Evolutionary conservation across 495 filamentous ascomycete species (phyloP).

Genomic region (Hypoxylon intermedium): DNA sequence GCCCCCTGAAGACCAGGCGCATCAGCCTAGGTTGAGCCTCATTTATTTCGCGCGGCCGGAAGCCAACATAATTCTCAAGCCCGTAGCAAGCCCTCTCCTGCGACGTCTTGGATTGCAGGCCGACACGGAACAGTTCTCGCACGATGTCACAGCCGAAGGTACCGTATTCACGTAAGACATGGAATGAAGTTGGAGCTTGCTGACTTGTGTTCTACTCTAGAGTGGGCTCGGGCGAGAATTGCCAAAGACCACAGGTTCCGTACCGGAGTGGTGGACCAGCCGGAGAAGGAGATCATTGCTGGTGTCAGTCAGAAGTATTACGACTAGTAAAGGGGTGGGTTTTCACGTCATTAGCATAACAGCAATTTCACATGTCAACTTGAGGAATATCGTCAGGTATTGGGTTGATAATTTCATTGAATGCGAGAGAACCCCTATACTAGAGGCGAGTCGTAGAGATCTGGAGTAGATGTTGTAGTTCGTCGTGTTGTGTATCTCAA

Average conservation of each 20-base stretch:
- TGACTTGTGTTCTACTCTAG: constrained; percentile 23
- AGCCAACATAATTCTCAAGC: constrained; percentile 41
- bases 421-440: too few species aligned
- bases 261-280: constrained; percentile 35
- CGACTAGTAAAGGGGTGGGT: too few species aligned
- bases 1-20: constrained; percentile 57
- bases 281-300: constrained; percentile 46
- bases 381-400: too few species aligned
- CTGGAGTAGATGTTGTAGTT: too few species aligned
- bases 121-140: constrained; percentile 41
- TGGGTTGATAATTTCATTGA: too few species aligned
- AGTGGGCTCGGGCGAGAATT: constrained; percentile 44
- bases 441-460: too few species aligned
- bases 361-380: too few species aligned
- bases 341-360: too few species aligned
- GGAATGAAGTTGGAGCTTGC: not conserved
- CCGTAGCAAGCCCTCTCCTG: constrained; percentile 42
- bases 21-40: constrained; percentile 59
- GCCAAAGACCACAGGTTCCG: constrained; percentile 45
- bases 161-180: not conserved
- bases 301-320: constrained; percentile 46
- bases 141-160: constrained; percentile 44
- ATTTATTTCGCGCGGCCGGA: constrained; percentile 56
- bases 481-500: too few species aligned
- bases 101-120: constrained; percentile 43